phyloP scores from a whole-genome alignment of 305 asterid species.

The Fraxinus angustifolia region DNA sequence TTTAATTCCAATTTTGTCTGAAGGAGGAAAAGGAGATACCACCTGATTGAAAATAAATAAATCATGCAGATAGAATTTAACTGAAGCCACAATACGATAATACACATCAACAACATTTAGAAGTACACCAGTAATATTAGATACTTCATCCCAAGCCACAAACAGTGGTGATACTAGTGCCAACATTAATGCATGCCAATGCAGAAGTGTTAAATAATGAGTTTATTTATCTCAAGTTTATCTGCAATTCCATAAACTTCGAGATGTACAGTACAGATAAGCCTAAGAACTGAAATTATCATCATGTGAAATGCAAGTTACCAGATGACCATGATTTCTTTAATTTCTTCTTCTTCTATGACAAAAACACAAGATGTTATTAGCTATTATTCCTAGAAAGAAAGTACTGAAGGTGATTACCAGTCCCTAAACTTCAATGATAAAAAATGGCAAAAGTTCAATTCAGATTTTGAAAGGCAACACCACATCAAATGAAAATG shows the following conservation, averaged over 20 bases:
- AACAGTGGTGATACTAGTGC: background rate
- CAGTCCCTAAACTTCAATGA: background rate
- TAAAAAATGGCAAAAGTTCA: background rate
- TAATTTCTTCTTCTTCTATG: background rate
- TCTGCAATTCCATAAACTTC: background rate
- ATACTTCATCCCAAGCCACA: background rate
- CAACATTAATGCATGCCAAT: background rate
- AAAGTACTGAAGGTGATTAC: background rate
- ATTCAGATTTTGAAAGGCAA: background rate
- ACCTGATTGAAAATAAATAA: constrained; percentile 39
- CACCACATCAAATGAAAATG: background rate
- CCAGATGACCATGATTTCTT: background rate
- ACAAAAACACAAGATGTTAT: background rate
- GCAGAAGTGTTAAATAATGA: background rate
- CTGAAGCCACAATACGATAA: background rate
- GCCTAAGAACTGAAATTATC: background rate
- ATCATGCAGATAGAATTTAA: background rate
- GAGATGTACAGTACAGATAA: background rate
- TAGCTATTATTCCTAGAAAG: background rate
- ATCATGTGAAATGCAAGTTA: background rate
- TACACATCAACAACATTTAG: background rate
- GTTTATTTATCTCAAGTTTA: background rate
- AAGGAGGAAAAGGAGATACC: constrained; percentile 82
- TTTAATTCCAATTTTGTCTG: constrained; percentile 85
- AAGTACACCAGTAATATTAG: background rate